phyloP scores from a whole-genome alignment of 2,329 filamentous ascomycete species.

The Pseudopithomyces chartarum region DNA sequence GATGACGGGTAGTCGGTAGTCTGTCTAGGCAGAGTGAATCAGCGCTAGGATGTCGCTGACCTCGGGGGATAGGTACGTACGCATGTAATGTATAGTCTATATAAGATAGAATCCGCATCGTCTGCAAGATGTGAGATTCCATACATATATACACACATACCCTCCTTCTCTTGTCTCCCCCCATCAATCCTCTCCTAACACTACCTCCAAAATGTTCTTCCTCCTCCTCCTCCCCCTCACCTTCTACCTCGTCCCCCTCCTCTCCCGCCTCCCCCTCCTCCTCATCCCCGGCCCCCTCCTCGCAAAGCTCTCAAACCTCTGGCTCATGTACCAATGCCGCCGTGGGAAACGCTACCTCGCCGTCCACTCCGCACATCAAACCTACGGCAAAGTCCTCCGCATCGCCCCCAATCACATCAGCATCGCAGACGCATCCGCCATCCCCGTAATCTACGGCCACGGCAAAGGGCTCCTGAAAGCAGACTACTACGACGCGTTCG shows the following conservation, averaged over 20 bases:
- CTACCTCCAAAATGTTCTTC: slow-evolving; percentile 25
- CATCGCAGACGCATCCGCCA: slow-evolving; percentile 78
- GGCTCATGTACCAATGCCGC: slow-evolving; percentile 71
- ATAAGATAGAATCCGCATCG: too few relatives aligned
- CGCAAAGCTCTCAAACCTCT: slow-evolving; percentile 75
- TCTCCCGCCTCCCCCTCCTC: slow-evolving; percentile 60
- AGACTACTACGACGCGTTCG: slow-evolving; percentile 92
- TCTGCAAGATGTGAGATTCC: too few relatives aligned
- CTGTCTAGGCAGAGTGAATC: too few relatives aligned
- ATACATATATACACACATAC: too few relatives aligned
- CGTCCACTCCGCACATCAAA: slow-evolving; percentile 77
- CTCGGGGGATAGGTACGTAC: too few relatives aligned
- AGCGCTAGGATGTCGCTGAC: too few relatives aligned
- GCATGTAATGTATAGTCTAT: too few relatives aligned
- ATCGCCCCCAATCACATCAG: slow-evolving; percentile 86
- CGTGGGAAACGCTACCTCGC: slow-evolving; percentile 61
- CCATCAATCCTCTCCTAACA: neutral
- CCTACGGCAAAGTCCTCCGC: slow-evolving; percentile 77
- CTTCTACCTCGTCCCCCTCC: slow-evolving; percentile 65
- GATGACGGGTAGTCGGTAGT: too few relatives aligned
- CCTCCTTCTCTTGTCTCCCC: neutral
- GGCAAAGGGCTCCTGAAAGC: slow-evolving; percentile 62
- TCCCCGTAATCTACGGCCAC: slow-evolving; percentile 74
- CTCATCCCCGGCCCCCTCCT: slow-evolving; percentile 67
- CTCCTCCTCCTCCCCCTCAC: slow-evolving; percentile 56